Percentiles rank a stretch among this genome's conserved stretches.
These are phyloP conservation scores for Eruca vesicaria DNA, from an alignment of 441 rosid species.

Conservation along the genomic window DNA sequence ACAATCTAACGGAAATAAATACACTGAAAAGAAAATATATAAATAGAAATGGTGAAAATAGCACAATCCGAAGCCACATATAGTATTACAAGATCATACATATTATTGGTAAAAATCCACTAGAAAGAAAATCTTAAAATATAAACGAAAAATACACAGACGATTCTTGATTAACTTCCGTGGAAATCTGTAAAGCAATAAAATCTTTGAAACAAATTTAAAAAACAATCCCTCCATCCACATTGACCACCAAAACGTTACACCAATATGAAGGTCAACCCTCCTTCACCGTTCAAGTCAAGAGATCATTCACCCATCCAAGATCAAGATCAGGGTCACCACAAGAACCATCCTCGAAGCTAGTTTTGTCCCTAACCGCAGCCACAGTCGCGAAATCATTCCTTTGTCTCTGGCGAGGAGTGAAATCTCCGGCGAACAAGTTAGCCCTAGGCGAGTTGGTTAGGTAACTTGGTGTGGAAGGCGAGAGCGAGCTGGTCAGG, in stretches of 20 bases:
- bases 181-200: conserved; percentile 17
- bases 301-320: not conserved
- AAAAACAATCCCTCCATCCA: conserved; percentile 21
- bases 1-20: not conserved
- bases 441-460: not conserved
- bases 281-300: not conserved
- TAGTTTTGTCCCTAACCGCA: conserved; percentile 6
- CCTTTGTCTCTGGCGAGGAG: conserved; percentile 20
- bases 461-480: conserved; percentile 26
- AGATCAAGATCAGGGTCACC: not conserved
- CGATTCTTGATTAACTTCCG: conserved; percentile 16
- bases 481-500: not conserved
- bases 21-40: not conserved
- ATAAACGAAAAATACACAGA: conserved; percentile 6
- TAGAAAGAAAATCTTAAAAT: not conserved
- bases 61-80: not conserved
- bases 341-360: conserved; percentile 21
- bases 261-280: not conserved
- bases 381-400: not conserved
- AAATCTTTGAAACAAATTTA: conserved; percentile 23
- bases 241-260: not conserved
- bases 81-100: conserved; percentile 16
- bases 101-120: conserved; percentile 10
- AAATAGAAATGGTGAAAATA: not conserved
- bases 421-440: conserved; percentile 9